Percentiles rank a stretch among this genome's conserved stretches.
phyloP scores from a whole-genome alignment of 371 early-diverging fungal species.

The Zychaea mexicana region DNA sequence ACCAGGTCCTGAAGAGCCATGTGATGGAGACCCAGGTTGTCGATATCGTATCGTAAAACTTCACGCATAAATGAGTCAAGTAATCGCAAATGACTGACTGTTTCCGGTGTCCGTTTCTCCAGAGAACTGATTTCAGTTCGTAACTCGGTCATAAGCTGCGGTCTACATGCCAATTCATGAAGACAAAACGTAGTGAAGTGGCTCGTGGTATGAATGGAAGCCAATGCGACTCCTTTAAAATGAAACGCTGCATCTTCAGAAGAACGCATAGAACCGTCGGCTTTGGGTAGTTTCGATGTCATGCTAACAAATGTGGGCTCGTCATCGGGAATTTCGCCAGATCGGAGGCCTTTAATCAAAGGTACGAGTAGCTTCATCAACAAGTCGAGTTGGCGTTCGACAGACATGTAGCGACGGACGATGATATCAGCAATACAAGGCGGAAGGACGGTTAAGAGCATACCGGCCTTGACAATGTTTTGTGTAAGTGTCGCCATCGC shows the following conservation, averaged over 20 bases:
- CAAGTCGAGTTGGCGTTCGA: conserved; percentile 34
- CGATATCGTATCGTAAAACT: conserved; percentile 36
- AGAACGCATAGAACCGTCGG: conserved; percentile 26
- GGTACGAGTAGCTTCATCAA: conserved; percentile 35
- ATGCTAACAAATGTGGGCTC: conserved; percentile 31
- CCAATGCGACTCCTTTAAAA: conserved; percentile 38
- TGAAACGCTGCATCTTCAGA: conserved; percentile 33
- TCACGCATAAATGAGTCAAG: conserved; percentile 59
- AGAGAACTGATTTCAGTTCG: conserved; percentile 21
- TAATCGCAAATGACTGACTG: conserved; percentile 30
- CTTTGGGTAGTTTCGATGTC: conserved; percentile 26
- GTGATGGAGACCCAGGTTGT: conserved; percentile 38
- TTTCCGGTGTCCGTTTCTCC: conserved; percentile 25
- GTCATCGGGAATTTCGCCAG: conserved; percentile 11
- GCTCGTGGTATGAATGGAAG: conserved; percentile 45
- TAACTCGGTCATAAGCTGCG: conserved; percentile 23
- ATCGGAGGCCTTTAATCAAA: conserved; percentile 17
- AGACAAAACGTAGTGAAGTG: conserved; percentile 34
- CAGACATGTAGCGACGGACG: conserved; percentile 27
- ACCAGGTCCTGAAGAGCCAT: conserved; percentile 28
- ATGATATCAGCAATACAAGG: conserved; percentile 22
- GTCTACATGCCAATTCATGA: conserved; percentile 37
- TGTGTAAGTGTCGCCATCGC: conserved; percentile 35
- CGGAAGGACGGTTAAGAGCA: conserved; percentile 23
- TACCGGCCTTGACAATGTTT: conserved; percentile 34